Evolutionary conservation across 257 asterid genomes (phyloP), one percentile per base, ranked within the genome.

Genomic region (Jacaranda mimosifolia): DNA sequence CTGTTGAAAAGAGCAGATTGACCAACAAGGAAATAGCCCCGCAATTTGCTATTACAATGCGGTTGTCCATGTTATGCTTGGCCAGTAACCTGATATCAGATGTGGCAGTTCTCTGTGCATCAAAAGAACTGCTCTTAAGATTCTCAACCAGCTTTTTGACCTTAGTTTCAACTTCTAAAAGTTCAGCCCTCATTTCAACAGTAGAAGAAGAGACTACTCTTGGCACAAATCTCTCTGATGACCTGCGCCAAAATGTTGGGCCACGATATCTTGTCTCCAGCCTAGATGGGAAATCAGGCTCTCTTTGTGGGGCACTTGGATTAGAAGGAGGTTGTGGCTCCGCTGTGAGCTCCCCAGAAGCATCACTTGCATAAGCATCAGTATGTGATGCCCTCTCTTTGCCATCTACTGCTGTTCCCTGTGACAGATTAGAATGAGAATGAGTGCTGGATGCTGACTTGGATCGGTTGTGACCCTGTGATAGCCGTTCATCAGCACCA

Each of bases 61-160:
- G 90, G 48, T 89, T 87, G 62, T 89, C 90, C 88, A 82, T 85
- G 53, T 85, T 85, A 72, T 89, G 83, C 86, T 78, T 89, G 21
- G 93, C 89, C 77, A 87, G 87, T 62, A 86, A 70, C 56, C 93
- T 83, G 66, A 89, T 81, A 77, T 85, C 86, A 62, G 82, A 67
- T 7, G 91, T 83, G 42, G 90, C 91, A 12, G 52, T 82, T 84
- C 82, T 79, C 73, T 89, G 88, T 32, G 39, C 79, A 18, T 89
- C 93, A 9, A 82, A 21, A 63, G 88, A 85, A 72, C 80, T 55
- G 60, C 84, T 82, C 77, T 78, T 87, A 63, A 89, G 82, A 74
- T 85, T 87, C 82, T 83, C 91, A 14, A 89, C 63, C 65, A 83
- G 75, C 78, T 80, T 82, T 71, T 73, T 85, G 49, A 87, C 89